A percentile compares a stretch with the other conserved stretches of the same genome.
Evolutionary conservation across 2,329 filamentous ascomycete species (phyloP).

Genomic region (Byssothecium circinans): DNA sequence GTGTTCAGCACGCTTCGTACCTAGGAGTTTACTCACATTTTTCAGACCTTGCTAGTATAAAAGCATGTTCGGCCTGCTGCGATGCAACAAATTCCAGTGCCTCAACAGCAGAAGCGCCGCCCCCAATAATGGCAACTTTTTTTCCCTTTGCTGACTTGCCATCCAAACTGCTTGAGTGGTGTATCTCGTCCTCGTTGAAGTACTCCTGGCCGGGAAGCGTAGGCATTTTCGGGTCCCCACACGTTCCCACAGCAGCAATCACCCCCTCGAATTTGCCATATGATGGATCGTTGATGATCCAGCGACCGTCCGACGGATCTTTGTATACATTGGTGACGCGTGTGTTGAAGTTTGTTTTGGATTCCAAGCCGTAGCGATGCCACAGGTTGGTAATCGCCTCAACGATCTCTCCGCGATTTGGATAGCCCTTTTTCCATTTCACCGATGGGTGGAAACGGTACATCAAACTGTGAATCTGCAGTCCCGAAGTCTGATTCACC

Average conservation of each 20-base stretch:
- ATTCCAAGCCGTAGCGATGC: slow-evolving; percentile 72
- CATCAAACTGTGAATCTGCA: slow-evolving; percentile 86
- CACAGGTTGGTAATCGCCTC: slow-evolving; percentile 71
- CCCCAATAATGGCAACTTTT: slow-evolving; percentile 74
- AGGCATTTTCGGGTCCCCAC: slow-evolving; percentile 75
- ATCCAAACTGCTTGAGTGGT: slow-evolving; percentile 75
- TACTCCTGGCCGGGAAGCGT: slow-evolving; percentile 68
- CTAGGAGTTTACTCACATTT: too few relatives aligned
- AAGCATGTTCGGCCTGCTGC: slow-evolving; percentile 67
- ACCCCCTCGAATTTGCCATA: slow-evolving; percentile 77
- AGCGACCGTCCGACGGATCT: slow-evolving; percentile 63
- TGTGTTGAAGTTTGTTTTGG: slow-evolving; percentile 71
- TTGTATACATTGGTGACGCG: slow-evolving; percentile 70
- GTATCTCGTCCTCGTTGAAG: slow-evolving; percentile 68
- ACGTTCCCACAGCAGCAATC: slow-evolving; percentile 77
- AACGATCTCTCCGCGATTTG: slow-evolving; percentile 73
- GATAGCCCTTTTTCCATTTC: slow-evolving; percentile 74
- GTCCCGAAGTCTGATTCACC: slow-evolving; percentile 78
- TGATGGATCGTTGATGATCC: slow-evolving; percentile 74
- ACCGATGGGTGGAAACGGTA: slow-evolving; percentile 85
- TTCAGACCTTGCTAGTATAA: slow-evolving; percentile 74
- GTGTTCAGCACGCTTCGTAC: too few relatives aligned
- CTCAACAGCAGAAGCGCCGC: slow-evolving; percentile 79
- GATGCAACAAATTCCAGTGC: slow-evolving; percentile 76
- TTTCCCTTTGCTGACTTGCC: slow-evolving; percentile 73